Evolutionary conservation across 805 yeast genomes (phyloP), one percentile per base, ranked within the genome.

Genomic region (Candida coquimbonensis): DNA sequence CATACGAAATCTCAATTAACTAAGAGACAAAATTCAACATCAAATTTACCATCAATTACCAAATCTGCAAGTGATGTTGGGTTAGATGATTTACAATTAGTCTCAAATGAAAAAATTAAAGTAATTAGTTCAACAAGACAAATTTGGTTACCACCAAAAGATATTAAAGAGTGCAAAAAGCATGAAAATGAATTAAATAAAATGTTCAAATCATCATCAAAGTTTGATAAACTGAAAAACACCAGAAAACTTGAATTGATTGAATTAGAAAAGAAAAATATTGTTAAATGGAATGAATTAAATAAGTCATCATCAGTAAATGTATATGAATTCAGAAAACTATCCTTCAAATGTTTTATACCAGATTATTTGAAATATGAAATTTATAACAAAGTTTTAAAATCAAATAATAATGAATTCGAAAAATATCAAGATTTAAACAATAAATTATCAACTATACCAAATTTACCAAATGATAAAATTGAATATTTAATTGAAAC

Each of bases 101-200:
- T 83, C 1, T 81, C 88, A 1, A 47, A 49, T 43, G 61, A 54
- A 40, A 56, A 57, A 42, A 48, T 50, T 19, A 48, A 55, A 5
- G 52, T 67, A 38, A 53, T 72, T 14, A 64, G 81, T 1, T 67
- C 71, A 24, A 81, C 89, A 2, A 66, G 91, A 49, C 90, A 86
- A 9, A 65, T 74, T 3, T 78, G 81, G 72, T 63, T 84, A 38
- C 91, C 93, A 0, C 87, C 89, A 38, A 84, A 83, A 58, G 63
- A 75, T 21, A 53, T 62, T 5, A 61, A 62, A 14, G 90, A 84
- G 51, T 72, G 73, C 14, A 51, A 62, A 36, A 77, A 73, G 49
- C 91, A 83, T 57, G 70, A 76, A 39, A 60, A 64, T 36, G 83
- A 80, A 54, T 77, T 74, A 45, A 72, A 76, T 40, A 56, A 62